phyloP scores from a whole-genome alignment of 73 alveolate species.

The Durusdinium trenchii region DNA sequence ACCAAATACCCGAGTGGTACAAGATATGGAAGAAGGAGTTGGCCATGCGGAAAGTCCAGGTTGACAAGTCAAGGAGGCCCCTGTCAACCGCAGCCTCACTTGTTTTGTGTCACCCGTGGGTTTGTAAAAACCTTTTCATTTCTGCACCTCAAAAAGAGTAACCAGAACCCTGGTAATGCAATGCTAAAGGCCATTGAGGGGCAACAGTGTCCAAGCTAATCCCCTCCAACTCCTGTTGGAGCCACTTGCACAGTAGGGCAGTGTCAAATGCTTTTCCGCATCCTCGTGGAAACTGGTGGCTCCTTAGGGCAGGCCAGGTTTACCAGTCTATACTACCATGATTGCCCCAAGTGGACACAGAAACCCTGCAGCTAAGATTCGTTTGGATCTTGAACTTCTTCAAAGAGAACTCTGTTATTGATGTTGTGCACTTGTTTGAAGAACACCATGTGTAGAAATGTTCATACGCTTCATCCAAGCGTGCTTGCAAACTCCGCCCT shows the following conservation, averaged over 20 bases:
- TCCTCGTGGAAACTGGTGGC: not conserved
- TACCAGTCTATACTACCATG: not conserved
- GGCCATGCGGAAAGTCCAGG: constrained; percentile 6
- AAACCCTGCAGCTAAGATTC: not conserved
- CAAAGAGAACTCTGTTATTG: not conserved
- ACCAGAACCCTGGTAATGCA: too few species aligned
- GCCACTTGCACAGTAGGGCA: constrained; percentile 1
- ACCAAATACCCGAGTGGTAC: constrained; percentile 26
- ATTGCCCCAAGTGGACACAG: not conserved
- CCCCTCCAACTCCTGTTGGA: not conserved
- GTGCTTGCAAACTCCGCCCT: not conserved
- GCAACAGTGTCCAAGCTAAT: not conserved
- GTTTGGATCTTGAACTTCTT: not conserved
- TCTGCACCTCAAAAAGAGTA: not conserved
- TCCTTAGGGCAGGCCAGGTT: not conserved
- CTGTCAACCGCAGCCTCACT: not conserved
- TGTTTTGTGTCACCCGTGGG: not conserved
- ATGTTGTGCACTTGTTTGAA: not conserved
- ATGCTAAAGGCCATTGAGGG: not conserved
- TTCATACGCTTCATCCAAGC: not conserved
- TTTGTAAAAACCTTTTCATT: too few species aligned
- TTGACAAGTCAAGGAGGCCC: not conserved
- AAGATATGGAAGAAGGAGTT: constrained; percentile 25
- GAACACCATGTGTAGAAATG: not conserved
- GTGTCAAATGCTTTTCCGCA: constrained; percentile 3